phyloP scores from a whole-genome alignment of 495 filamentous ascomycete species.

The Parmelia sp. region DNA sequence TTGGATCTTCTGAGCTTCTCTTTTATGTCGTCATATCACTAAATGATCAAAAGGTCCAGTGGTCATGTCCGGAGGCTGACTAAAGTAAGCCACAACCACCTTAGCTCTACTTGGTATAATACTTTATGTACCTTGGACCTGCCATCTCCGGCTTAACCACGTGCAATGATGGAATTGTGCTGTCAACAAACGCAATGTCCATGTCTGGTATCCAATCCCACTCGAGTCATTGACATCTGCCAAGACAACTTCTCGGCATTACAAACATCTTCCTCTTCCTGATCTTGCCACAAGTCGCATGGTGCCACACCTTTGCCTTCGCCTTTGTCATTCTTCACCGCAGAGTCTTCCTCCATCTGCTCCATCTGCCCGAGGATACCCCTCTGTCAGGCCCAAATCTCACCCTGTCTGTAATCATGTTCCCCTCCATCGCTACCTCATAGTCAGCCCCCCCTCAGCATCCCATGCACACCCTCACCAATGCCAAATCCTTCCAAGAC shows the following conservation, averaged over 20 bases:
- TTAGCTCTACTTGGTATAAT: neutral
- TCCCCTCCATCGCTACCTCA: no score
- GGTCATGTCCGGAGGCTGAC: neutral
- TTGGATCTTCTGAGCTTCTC: neutral
- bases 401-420: no score
- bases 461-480: neutral
- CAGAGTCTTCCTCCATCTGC: neutral
- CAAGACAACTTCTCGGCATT: no score
- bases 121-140: neutral
- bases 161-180: neutral
- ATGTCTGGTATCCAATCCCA: no score
- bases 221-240: no score
- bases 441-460: neutral
- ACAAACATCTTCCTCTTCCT: no score
- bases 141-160: neutral
- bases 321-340: neutral
- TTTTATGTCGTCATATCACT: slow-evolving; percentile 1
- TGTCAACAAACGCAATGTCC: no score
- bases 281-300: no score
- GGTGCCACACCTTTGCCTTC: neutral
- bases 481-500: neutral
- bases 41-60: neutral
- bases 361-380: neutral
- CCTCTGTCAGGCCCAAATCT: no score
- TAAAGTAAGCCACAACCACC: neutral